Conservation (phyloP, 148 eudicot genomes). For the Chenopodium suecicum region DNA sequence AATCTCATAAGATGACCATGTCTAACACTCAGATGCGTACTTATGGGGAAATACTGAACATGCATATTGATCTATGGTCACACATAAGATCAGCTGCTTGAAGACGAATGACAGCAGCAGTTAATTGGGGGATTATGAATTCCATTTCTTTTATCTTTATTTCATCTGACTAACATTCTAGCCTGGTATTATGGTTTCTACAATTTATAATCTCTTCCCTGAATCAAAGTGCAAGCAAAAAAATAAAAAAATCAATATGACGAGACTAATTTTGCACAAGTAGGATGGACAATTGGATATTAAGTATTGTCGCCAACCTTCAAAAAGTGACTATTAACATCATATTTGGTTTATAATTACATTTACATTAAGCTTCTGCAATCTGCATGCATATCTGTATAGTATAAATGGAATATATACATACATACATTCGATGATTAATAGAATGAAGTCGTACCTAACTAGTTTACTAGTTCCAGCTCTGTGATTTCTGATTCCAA, state of each 20-base stretch:
- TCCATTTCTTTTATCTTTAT: background rate
- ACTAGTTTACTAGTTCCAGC: constrained; percentile 15
- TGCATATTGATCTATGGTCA: background rate
- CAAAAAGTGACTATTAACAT: background rate
- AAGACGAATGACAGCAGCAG: background rate
- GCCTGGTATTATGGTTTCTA: background rate
- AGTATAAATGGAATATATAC: background rate
- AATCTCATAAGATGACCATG: too few relatives aligned
- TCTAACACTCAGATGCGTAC: too few relatives aligned
- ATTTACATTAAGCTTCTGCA: background rate
- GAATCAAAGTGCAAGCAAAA: background rate
- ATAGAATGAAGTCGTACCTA: background rate
- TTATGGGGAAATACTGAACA: too few relatives aligned
- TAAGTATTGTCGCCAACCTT: background rate
- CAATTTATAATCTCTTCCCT: background rate
- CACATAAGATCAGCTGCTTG: background rate
- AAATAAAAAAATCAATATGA: background rate
- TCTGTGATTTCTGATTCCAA: constrained; percentile 18
- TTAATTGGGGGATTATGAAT: too few relatives aligned
- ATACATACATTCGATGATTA: constrained; percentile 2
- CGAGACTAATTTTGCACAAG: background rate
- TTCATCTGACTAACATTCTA: background rate
- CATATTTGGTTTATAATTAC: background rate
- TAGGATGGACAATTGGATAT: background rate
- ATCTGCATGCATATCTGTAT: background rate